Base-by-base conservation (phyloP, 2,329 filamentous ascomycete species). In the Colletotrichum noveboracense region DNA sequence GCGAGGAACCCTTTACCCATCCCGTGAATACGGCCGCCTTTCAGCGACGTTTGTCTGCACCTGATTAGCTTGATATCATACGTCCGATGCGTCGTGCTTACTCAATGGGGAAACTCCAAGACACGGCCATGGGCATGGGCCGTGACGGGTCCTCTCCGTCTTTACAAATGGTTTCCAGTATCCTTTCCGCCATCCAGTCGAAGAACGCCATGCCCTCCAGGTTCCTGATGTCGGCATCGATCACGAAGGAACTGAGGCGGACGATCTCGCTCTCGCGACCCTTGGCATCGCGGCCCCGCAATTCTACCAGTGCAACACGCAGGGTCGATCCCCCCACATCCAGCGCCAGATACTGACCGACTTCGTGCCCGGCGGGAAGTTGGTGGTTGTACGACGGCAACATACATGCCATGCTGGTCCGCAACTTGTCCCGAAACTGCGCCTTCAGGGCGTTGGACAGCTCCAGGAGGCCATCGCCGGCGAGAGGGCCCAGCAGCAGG, bases 81-180 rank as follows among this genome's bases (percentile, higher is more conserved):
- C 26, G 38, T n/a, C 6, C 28, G 66, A 52, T 24, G 24, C 43
- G 56, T 36, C n/a, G 62, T 32, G 34, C 91, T 81, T 86, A 93
- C 92, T 94, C 90, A 60, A 94, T 91, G 30, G 92, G 92, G 79
- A 94, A 94, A 74, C 92, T 94, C 92, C 92, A 94, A 7, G 92
- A 91, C 76, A 94, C 82, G 2, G 92, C 92, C 84, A 93, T 86
- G 10, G 88, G 89, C 67, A 94, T 84, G 32, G 89, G 87, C 3
- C 85, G 82, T 28, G 86, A 84, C 7, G 82, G 80, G 58, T 78
- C 81, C 73, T 84, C 82, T 26, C 81, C 83, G 5, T 83, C 81
- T 60, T 85, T 83, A 8, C 85, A 83, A 13, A 94, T 83, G 2
- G 91, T 91, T 65, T 93, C 89, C 67, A 85, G 81, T 78, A 94